Evolutionary conservation across 768 basidiomycete species (phyloP).

Genomic region (Lentinus tigrinus): DNA sequence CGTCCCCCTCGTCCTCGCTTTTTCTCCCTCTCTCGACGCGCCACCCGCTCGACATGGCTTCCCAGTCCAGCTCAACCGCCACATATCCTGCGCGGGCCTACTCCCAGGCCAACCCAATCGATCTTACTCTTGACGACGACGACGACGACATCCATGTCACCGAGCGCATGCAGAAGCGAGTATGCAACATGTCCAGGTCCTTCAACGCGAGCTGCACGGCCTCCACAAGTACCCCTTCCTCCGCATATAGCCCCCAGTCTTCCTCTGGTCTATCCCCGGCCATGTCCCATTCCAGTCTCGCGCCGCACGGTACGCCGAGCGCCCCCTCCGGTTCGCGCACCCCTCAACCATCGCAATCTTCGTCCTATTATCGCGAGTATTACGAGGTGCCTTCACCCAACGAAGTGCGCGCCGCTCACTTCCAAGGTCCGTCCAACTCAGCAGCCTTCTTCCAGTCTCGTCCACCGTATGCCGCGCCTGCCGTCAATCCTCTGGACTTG

Average conservation of each 20-base stretch:
- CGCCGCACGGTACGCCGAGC: slow-evolving; percentile 11
- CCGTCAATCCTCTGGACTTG: slow-evolving; percentile 2
- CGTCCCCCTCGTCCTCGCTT: slow-evolving; percentile 2
- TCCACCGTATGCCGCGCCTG: slow-evolving; percentile 2
- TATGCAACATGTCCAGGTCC: slow-evolving; percentile 16
- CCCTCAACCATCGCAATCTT: not conserved
- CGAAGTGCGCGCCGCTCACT: slow-evolving; percentile 48
- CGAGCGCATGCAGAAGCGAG: slow-evolving; percentile 23
- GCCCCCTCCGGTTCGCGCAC: not conserved
- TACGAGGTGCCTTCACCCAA: slow-evolving; percentile 14
- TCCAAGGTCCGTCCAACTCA: slow-evolving; percentile 45
- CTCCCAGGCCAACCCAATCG: slow-evolving; percentile 56
- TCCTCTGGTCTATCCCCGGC: slow-evolving; percentile 29
- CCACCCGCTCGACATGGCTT: slow-evolving; percentile 6
- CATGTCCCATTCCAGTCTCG: slow-evolving; percentile 27
- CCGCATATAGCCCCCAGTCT: slow-evolving; percentile 13
- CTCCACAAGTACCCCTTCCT: slow-evolving; percentile 3
- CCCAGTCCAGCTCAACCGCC: slow-evolving; percentile 8
- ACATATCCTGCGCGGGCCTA: slow-evolving; percentile 29
- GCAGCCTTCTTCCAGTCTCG: slow-evolving; percentile 30
- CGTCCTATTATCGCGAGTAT: not conserved
- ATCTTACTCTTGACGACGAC: slow-evolving; percentile 72
- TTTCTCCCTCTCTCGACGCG: not conserved
- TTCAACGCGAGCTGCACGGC: slow-evolving; percentile 22
- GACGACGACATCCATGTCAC: slow-evolving; percentile 36